Evolutionary conservation across 2,329 filamentous ascomycete genomes (phyloP), one percentile per base, ranked within the genome.

Genomic region (Aspergillus sp.): DNA sequence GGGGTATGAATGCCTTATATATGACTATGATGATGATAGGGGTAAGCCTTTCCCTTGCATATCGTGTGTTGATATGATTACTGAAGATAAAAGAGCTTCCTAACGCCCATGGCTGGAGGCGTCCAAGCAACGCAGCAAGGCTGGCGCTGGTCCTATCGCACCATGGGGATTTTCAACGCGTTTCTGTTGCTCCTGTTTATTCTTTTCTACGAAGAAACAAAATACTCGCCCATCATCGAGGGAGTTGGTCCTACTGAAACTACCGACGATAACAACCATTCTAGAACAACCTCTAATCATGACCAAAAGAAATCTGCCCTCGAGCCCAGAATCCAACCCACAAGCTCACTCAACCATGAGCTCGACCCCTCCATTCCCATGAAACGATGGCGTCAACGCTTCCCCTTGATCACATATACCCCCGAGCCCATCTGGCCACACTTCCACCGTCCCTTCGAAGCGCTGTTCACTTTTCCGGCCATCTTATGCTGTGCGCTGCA

Each of bases 1-100:
- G 78, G 0, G 72, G 75, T 2, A 81, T 82, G 78, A 85, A 84
- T 63, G 75, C 72, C 1, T 73, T 81, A 6, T 85, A 83, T 59
- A 72, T 83, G 64, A 77, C 72, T 59, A 73, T 77, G 45, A 67
- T 73, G 22, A 75, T 70, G 64, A 66, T 73, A 59, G 71, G 75
- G 20, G 73, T 75, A 32, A 71, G 74, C 58, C 22, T 3, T 22
- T 22, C 22, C 22, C 22, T 22, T 22, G 3, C 46, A 20, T 26
- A 55, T 26, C 7, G 1, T 39, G 20, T 31, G 26, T 12, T 12
- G 29, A 16, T 36, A n/a, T 10, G 7, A n/a, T 12, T 2, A 10
- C 61, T 62, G 24, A 63, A n/a, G 5, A 3, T 3, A 3, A 16
- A 12, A 70, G 70, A 69, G 58, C 52, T 76, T 74, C 36, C 61